phyloP scores from a whole-genome alignment of 2,329 filamentous ascomycete genomes.

The Colletotrichum trifolii region DNA sequence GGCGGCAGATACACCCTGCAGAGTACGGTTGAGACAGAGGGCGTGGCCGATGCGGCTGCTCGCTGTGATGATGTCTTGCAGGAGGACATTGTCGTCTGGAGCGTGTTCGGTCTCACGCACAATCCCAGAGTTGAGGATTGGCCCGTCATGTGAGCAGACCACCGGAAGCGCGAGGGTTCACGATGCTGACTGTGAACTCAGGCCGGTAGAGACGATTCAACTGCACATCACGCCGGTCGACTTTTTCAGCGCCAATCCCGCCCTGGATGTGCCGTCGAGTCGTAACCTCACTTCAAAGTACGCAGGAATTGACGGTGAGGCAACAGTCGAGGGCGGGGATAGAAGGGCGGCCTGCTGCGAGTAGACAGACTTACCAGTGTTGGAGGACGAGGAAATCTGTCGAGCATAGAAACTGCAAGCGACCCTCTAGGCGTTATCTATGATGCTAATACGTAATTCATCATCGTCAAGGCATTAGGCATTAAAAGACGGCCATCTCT shows the following conservation, averaged over 20 bases:
- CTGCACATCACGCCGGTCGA: slow-evolving; percentile 60
- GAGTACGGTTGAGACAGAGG: not conserved
- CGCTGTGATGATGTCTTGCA: slow-evolving; percentile 61
- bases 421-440: too few species aligned
- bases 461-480: not conserved
- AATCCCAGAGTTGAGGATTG: slow-evolving; percentile 66
- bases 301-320: too few species aligned
- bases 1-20: slow-evolving; percentile 5
- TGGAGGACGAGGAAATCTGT: too few species aligned
- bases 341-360: not conserved
- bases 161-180: not conserved
- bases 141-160: slow-evolving; percentile 58
- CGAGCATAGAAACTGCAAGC: too few species aligned
- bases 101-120: slow-evolving; percentile 67
- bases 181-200: not conserved
- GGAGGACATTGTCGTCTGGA: slow-evolving; percentile 65
- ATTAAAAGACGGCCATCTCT: slow-evolving; percentile 36
- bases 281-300: not conserved
- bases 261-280: slow-evolving; percentile 45
- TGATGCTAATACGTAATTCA: too few species aligned
- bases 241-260: slow-evolving; percentile 62
- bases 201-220: slow-evolving; percentile 62
- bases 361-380: not conserved
- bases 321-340: not conserved
- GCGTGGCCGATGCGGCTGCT: slow-evolving; percentile 6